Conservation (phyloP, 768 basidiomycete species). For the Pleurotus tuber-regium region DNA sequence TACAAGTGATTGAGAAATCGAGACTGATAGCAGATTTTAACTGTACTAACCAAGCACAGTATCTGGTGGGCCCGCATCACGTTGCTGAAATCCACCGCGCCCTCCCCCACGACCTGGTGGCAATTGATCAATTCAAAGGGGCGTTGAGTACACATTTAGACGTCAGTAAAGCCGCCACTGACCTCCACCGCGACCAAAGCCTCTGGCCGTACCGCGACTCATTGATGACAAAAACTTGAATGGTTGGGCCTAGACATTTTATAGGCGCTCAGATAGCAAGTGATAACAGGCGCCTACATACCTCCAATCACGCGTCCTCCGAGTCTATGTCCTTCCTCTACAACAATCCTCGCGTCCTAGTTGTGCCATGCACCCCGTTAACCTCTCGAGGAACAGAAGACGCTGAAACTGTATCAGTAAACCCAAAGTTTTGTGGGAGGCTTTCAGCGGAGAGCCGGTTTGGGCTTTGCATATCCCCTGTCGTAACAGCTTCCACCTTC, state of each 20-base stretch:
- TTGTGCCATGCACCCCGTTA: constrained; percentile 27
- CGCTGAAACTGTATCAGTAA: constrained; percentile 25
- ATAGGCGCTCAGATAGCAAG: no score
- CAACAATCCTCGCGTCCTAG: constrained; percentile 18
- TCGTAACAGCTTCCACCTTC: not conserved
- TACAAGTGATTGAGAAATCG: constrained; percentile 12
- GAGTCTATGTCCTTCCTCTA: constrained; percentile 36
- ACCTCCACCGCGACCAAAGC: constrained; percentile 56
- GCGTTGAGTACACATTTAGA: not conserved
- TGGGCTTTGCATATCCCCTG: constrained; percentile 16
- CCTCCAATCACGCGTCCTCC: no score
- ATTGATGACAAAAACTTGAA: no score
- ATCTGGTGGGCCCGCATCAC: constrained; percentile 78
- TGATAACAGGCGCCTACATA: no score
- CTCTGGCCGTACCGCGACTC: constrained; percentile 57
- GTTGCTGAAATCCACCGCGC: constrained; percentile 69
- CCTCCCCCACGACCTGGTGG: constrained; percentile 64
- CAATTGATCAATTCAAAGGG: constrained; percentile 32
- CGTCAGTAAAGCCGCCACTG: constrained; percentile 11
- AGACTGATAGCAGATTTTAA: not conserved
- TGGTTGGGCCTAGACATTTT: no score
- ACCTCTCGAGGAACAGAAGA: constrained; percentile 13
- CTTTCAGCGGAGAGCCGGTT: constrained; percentile 19
- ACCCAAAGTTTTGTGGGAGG: constrained; percentile 28
- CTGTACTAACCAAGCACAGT: constrained; percentile 61